These are phyloP conservation scores for Jackrogersella minutella DNA, from an alignment of 495 filamentous ascomycete species.

Conservation along the genomic window DNA sequence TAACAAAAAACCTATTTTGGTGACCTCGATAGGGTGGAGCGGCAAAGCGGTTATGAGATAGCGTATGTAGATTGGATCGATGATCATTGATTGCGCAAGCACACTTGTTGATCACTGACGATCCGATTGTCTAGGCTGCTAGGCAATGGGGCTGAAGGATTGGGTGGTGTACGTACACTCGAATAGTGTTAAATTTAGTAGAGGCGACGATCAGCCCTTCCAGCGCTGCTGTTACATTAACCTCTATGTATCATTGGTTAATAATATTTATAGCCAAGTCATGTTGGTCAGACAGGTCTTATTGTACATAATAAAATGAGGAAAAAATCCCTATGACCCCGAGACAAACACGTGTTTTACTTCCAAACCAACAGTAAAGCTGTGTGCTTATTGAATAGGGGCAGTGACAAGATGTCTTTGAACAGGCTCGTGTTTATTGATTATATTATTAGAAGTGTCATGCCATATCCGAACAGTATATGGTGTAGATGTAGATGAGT, in stretches of 20 bases:
- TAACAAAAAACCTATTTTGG: neutral
- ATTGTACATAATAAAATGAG: neutral
- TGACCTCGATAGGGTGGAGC: neutral
- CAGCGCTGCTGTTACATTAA: neutral
- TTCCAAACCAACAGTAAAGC: neutral
- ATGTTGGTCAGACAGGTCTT: conserved; percentile 18
- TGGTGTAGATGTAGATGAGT: neutral
- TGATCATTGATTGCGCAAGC: conserved; percentile 14
- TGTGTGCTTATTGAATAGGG: no score
- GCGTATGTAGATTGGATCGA: conserved; percentile 21
- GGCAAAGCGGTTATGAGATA: neutral
- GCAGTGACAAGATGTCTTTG: no score
- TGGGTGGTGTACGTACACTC: neutral
- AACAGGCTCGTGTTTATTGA: no score
- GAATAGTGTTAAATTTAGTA: neutral
- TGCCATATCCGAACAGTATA: no score
- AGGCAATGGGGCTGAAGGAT: conserved; percentile 8
- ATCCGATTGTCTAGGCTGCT: conserved; percentile 13
- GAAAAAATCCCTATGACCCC: neutral
- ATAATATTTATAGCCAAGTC: conserved; percentile 1
- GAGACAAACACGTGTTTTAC: conserved; percentile 19
- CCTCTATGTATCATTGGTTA: conserved; percentile 3
- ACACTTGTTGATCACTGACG: conserved; percentile 22
- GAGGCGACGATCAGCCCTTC: neutral
- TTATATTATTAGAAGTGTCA: no score